These are phyloP conservation scores for Hyphopichia wangnamkhiaoensis DNA, from an alignment of 1,139 yeast species.

Conservation along the genomic window DNA sequence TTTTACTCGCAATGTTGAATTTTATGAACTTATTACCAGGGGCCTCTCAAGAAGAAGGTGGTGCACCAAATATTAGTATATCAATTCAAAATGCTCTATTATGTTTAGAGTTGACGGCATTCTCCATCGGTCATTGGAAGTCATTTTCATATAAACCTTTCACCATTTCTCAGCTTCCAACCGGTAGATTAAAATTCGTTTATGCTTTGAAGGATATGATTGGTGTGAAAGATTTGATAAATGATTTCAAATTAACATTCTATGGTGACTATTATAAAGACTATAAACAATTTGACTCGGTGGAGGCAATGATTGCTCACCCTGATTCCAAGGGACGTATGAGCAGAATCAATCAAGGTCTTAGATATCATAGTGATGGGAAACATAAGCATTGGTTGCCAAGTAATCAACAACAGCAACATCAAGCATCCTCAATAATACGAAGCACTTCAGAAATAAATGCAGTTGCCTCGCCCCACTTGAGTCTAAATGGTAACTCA, in stretches of 20 bases:
- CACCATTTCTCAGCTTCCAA: slow-evolving; percentile 58
- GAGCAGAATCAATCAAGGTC: slow-evolving; percentile 79
- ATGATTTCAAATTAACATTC: slow-evolving; percentile 75
- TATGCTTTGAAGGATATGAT: slow-evolving; percentile 76
- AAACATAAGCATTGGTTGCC: slow-evolving; percentile 85
- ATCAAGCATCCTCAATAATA: slow-evolving; percentile 16
- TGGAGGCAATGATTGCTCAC: slow-evolving; percentile 68
- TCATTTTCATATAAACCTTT: slow-evolving; percentile 83
- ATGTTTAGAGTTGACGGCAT: slow-evolving; percentile 81
- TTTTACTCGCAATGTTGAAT: slow-evolving; percentile 62
- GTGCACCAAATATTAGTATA: slow-evolving; percentile 46
- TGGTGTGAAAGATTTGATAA: slow-evolving; percentile 70
- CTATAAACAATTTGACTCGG: slow-evolving; percentile 80
- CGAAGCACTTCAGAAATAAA: slow-evolving; percentile 32
- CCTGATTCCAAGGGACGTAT: slow-evolving; percentile 66
- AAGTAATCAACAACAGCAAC: slow-evolving; percentile 19
- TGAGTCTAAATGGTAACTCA: slow-evolving; percentile 7
- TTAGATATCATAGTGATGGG: slow-evolving; percentile 80
- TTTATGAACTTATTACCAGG: slow-evolving; percentile 53
- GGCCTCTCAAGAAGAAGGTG: slow-evolving; percentile 23
- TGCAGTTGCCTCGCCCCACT: slow-evolving; percentile 15
- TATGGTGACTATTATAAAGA: slow-evolving; percentile 73
- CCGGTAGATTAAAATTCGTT: slow-evolving; percentile 60
- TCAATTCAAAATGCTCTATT: slow-evolving; percentile 77
- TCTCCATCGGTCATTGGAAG: slow-evolving; percentile 84